Base-by-base conservation (phyloP, 2,329 filamentous ascomycete genomes). In the Hymenotorrendiella dingleyae region DNA sequence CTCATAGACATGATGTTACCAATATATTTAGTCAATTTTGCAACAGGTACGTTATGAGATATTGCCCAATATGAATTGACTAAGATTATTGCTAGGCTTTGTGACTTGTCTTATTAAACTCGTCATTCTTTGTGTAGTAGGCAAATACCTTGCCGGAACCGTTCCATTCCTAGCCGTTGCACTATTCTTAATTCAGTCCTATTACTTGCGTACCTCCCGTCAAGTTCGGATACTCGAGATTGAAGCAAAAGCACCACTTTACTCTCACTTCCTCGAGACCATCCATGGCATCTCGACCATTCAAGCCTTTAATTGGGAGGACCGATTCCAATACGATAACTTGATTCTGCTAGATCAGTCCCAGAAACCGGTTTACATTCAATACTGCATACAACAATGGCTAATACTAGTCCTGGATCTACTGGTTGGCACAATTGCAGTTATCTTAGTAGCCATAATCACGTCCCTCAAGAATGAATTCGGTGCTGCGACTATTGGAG, bases 331-430 rank as follows among this genome's bases (percentile, higher is more conserved):
- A 23, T 8, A 23, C 14, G 32, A 16, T 2, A 42, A 36, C 9
- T 10, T 12, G 3, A 14, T 52, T 6, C 62, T 74, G 0, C 61
- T 80, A 2, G 72, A 80, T 45, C 59, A 60, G 5, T 76, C 75
- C 0, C 77, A 81, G 50, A 61, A 64, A 17, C 75, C 76, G 0
- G 74, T 72, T 42, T 81, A 81, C 49, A 64, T 78, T 0, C 63
- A 79, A 9, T 72, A 67, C 43, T 69, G 71, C 29, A 67, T 78
- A 2, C 78, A 81, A 54, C 65, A 72, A 16, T 80, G 76, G 76
- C 65, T 80, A 1, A 63, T 56, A 0, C 62, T 80, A 1, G 66
- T 68, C 0, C 29, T 52, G 2, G 47, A 50, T 30, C 19, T 50
- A 3, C 17, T 50, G 16, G 42, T 48, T 17, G 24, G 20, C 9